These are phyloP conservation scores for Boletus edulis DNA, from an alignment of 768 basidiomycete species.

Conservation along the genomic window DNA sequence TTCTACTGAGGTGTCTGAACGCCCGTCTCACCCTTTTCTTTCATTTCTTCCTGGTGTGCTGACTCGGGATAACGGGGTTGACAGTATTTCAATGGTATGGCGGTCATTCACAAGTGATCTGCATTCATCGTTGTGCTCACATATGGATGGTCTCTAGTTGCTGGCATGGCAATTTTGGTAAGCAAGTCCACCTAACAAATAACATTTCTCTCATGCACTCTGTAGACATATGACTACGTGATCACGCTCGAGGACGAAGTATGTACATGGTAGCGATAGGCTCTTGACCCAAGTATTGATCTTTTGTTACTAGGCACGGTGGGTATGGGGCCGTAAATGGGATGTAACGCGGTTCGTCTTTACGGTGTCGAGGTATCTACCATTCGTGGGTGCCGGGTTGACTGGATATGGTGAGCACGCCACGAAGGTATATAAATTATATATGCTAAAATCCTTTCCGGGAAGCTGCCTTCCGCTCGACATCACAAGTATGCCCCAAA, in stretches of 20 bases:
- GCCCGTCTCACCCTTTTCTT: not conserved
- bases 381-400: constrained; percentile 11
- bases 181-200: not conserved
- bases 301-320: constrained; percentile 7
- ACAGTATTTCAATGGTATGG: constrained; percentile 17
- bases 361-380: constrained; percentile 19
- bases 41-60: not conserved
- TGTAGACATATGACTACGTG: constrained; percentile 10
- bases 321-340: constrained; percentile 20
- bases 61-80: not conserved
- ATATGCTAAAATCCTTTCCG: not conserved
- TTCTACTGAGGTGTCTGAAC: not conserved
- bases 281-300: not conserved
- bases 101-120: not conserved
- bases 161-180: constrained; percentile 18
- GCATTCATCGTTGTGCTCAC: not conserved
- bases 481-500: not conserved
- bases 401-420: constrained; percentile 10
- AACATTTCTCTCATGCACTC: not conserved
- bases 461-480: constrained; percentile 4
- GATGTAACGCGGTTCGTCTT: constrained; percentile 12
- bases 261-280: not conserved
- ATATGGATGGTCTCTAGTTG: constrained; percentile 2
- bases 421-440: too few species aligned
- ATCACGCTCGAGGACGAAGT: constrained; percentile 12